Percentiles rank a stretch among this genome's conserved stretches.
phyloP scores from a whole-genome alignment of 139 green algal species.

The Gonium pectorale region DNA sequence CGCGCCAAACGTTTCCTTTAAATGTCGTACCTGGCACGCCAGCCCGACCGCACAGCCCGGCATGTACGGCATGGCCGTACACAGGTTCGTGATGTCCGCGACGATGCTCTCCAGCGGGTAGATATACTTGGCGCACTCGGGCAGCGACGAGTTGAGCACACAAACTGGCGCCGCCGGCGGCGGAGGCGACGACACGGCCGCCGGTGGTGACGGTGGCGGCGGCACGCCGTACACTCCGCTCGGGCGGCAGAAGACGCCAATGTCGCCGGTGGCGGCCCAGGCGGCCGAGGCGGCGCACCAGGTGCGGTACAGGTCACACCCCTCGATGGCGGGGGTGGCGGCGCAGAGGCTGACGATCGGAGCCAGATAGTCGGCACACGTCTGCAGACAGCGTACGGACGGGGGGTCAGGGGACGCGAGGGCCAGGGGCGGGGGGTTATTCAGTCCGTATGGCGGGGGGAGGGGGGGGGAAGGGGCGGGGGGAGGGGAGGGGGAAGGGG shows the following conservation, averaged over 20 bases:
- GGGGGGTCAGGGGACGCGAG: too few relatives aligned
- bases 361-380: neutral
- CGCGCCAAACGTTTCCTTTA: neutral
- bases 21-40: slow-evolving; percentile 43
- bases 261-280: neutral
- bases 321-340: neutral
- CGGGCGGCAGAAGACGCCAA: neutral
- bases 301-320: neutral
- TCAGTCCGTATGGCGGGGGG: too few relatives aligned
- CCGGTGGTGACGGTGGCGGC: neutral
- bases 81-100: slow-evolving; percentile 11
- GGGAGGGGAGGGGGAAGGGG: too few relatives aligned
- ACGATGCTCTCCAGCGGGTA: slow-evolving; percentile 16
- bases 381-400: too few relatives aligned
- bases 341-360: neutral
- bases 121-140: slow-evolving; percentile 19
- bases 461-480: too few relatives aligned
- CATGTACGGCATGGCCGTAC: slow-evolving; percentile 44
- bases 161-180: neutral
- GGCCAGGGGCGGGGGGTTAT: too few relatives aligned
- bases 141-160: neutral
- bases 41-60: slow-evolving; percentile 25
- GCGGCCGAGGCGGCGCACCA: neutral
- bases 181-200: too few relatives aligned
- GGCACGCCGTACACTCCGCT: too few relatives aligned